Base-by-base conservation (phyloP, 2,329 filamentous ascomycete species). In the Chrysoporthe cubensis region DNA sequence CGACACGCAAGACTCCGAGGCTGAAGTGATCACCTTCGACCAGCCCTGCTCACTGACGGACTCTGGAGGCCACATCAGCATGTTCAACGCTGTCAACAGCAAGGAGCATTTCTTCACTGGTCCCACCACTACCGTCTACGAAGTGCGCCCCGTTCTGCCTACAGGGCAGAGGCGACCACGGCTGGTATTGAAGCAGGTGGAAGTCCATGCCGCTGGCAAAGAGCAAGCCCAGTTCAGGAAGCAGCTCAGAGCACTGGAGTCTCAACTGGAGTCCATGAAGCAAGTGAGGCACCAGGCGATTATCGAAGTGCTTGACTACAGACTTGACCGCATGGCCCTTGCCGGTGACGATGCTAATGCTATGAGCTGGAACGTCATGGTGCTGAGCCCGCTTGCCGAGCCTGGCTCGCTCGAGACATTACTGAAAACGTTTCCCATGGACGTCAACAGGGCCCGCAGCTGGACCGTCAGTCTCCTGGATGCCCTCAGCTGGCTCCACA, bases 391-490 rank as follows among this genome's bases (percentile, higher is more conserved):
- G 60, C 86, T 92, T 73, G 91, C 92, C 13, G 91, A 93, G 64
- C 94, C 92, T 76, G 94, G 93, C 0, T 92, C 94, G 0, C 81
- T 99, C 16, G 88, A 90, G 40, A 93, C 97, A 73, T 83, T 96
- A 26, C 83, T 99, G 42, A 91, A 95, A 66, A 87, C 95, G 69
- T 88, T 91, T 4, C 87, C 87, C 42, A 81, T 97, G 62, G 87
- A 91, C 54, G 86, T 92, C 63, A 87, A 88, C 71, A 94, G 90
- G 76, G 90, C 94, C 57, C 90, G 94, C 64, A 90, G 92, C 34
- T 98, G 94, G 91, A 96, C 93, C n/a, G 89, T 94, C 68, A 93
- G 97, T 74, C 84, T 99, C 21, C 86, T 99, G 37, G 93, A 97
- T 79, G 96, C 91, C 0, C 82, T 99, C 40, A 91, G 93, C 68